Evolutionary conservation across 169 alveolate species (phyloP).

Genomic region (Eimeria necatrix): DNA sequence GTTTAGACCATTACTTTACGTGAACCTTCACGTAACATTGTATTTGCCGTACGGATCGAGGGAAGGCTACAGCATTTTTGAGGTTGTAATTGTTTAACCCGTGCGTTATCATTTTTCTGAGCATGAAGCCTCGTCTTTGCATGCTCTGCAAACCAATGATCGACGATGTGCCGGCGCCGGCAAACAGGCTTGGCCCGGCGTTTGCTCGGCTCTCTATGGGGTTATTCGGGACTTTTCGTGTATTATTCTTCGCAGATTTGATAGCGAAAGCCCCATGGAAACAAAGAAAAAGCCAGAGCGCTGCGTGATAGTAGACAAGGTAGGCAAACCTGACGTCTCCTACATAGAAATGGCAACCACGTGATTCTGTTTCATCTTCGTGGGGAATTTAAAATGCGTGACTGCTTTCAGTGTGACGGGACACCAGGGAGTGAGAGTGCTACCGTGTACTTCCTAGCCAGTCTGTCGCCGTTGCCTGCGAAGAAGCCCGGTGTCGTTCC

Average conservation of each 20-base stretch:
- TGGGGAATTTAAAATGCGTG: neutral
- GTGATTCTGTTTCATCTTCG: neutral
- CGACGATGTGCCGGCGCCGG: no score
- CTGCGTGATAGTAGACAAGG: slow-evolving; percentile 63
- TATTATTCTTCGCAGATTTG: neutral
- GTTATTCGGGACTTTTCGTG: neutral
- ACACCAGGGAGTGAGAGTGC: slow-evolving; percentile 67
- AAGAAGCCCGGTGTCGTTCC: slow-evolving; percentile 55
- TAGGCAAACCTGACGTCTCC: neutral
- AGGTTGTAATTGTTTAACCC: no score
- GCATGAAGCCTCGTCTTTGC: no score
- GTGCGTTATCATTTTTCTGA: no score
- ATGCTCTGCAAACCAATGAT: no score
- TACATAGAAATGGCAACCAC: neutral
- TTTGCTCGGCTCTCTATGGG: neutral
- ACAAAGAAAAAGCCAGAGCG: slow-evolving; percentile 70
- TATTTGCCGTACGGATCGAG: no score
- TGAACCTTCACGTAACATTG: no score
- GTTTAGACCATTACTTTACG: no score
- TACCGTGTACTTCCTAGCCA: slow-evolving; percentile 48
- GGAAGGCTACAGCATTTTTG: no score
- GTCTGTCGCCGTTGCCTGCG: slow-evolving; percentile 70
- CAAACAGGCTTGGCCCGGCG: no score
- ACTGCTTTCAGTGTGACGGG: slow-evolving; percentile 62
- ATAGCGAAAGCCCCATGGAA: slow-evolving; percentile 61